phyloP scores from a whole-genome alignment of 2,329 filamentous ascomycete genomes.

The Aureobasidium lini region DNA sequence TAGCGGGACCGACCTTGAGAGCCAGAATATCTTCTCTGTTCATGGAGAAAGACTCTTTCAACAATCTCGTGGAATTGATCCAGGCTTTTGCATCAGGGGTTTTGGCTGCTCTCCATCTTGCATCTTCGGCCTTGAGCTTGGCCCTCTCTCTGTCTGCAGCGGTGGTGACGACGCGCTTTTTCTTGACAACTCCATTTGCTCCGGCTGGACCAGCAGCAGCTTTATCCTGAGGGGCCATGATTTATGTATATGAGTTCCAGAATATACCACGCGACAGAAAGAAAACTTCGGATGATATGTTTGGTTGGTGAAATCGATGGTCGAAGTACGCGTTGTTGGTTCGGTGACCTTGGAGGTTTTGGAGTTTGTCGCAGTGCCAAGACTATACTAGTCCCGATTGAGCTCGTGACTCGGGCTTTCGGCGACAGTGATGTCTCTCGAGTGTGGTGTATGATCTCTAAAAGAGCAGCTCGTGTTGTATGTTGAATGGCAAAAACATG shows the following conservation, averaged over 20 bases:
- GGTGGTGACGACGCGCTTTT: conserved; percentile 6
- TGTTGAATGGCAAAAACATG: no score
- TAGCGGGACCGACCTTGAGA: not conserved
- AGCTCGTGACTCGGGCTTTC: not conserved
- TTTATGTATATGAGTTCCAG: not conserved
- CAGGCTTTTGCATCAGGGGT: conserved; percentile 8
- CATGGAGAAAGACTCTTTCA: not conserved
- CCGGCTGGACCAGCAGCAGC: not conserved
- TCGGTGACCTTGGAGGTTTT: conserved; percentile 8
- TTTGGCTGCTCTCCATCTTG: conserved; percentile 1
- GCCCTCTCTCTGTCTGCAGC: conserved; percentile 5
- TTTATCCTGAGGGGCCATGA: not conserved
- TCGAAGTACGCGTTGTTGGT: conserved; percentile 5
- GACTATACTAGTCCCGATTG: not conserved
- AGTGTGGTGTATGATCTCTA: no score
- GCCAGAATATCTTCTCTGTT: not conserved
- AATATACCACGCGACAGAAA: not conserved
- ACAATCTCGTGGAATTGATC: conserved; percentile 1
- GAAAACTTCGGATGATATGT: not conserved
- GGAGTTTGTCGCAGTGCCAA: not conserved
- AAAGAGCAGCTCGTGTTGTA: no score
- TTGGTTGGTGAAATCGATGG: not conserved
- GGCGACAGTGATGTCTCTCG: not conserved
- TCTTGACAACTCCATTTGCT: not conserved
- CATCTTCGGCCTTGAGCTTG: not conserved